Conservation (phyloP, 2,329 filamentous ascomycete species). For the Cladosporium sp. region DNA sequence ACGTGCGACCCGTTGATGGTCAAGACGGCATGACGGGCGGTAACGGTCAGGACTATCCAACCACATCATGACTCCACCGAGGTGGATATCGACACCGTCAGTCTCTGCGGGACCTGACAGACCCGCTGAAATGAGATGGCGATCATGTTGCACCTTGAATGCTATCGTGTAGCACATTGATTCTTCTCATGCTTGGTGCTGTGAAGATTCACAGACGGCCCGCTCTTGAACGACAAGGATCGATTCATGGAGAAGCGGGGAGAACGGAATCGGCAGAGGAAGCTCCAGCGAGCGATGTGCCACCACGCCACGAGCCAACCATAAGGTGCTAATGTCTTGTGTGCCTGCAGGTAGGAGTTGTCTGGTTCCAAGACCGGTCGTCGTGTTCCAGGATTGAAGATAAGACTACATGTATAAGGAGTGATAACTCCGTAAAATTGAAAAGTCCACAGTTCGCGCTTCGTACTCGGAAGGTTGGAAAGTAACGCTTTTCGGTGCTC, state of each 20-base stretch:
- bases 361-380: too few relatives aligned
- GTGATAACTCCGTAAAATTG: too few relatives aligned
- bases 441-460: too few relatives aligned
- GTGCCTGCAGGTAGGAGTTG: too few relatives aligned
- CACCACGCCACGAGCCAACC: too few relatives aligned
- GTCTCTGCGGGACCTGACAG: neutral
- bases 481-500: too few relatives aligned
- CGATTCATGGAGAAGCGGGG: neutral
- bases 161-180: neutral
- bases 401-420: too few relatives aligned
- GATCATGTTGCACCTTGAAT: neutral
- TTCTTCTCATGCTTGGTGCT: neutral
- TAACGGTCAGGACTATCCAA: neutral
- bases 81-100: neutral
- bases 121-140: too few relatives aligned
- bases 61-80: neutral
- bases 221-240: neutral
- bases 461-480: too few relatives aligned
- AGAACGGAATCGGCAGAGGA: neutral
- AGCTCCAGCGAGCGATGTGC: too few relatives aligned
- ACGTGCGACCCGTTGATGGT: neutral
- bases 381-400: too few relatives aligned
- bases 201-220: neutral
- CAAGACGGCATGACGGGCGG: neutral
- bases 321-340: too few relatives aligned